Evolutionary conservation across 352 stramenopile species (phyloP).

Genomic region (Aphanomyces cochlioides): DNA sequence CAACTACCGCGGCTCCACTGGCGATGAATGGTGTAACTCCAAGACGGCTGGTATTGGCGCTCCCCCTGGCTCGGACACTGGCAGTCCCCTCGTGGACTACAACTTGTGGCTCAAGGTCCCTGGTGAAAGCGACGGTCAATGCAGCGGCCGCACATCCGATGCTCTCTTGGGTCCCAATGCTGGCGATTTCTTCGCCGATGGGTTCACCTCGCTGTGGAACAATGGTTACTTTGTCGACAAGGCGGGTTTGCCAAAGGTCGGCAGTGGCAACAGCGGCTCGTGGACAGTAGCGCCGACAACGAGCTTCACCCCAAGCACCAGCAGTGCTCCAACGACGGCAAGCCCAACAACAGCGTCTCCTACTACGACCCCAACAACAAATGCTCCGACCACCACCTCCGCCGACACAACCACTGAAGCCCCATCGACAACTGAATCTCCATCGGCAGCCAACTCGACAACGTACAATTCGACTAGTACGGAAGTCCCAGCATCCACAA

Average conservation of each 20-base stretch:
- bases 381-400: background rate
- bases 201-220: conserved; percentile 56
- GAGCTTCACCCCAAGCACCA: background rate
- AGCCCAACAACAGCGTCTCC: background rate
- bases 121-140: conserved; percentile 48
- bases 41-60: conserved; percentile 40
- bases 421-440: background rate
- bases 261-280: background rate
- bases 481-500: background rate
- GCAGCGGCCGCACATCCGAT: conserved; percentile 40
- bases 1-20: conserved; percentile 34
- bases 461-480: background rate
- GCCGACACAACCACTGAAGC: background rate
- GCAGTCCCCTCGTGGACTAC: conserved; percentile 36
- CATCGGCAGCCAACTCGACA: background rate
- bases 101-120: conserved; percentile 48
- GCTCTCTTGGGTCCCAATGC: conserved; percentile 41
- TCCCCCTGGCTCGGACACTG: conserved; percentile 38
- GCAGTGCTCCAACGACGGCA: background rate
- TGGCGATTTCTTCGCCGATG: conserved; percentile 50
- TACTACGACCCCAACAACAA: background rate
- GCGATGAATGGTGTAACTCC: conserved; percentile 46
- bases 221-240: conserved; percentile 36
- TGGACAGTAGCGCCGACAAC: background rate
- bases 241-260: conserved; percentile 24